Conservation (phyloP, 1,284 basidiomycete species). For the Trichosporon coremiiforme region DNA sequence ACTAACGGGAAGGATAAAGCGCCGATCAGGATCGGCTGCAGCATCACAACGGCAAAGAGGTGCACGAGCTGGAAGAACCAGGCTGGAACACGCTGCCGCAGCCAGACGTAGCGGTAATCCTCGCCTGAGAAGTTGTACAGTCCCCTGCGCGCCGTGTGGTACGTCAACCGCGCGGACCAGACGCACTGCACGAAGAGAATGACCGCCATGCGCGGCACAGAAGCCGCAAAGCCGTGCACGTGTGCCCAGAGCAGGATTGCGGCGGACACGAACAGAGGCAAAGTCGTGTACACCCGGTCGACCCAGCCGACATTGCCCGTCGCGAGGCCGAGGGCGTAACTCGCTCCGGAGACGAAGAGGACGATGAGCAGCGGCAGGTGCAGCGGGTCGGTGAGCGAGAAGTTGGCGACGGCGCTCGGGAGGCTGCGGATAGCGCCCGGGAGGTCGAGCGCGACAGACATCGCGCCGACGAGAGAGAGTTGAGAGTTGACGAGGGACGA, state of each 20-base stretch:
- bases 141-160: constrained; percentile 81
- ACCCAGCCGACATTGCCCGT: constrained; percentile 85
- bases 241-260: constrained; percentile 65
- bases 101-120: constrained; percentile 87
- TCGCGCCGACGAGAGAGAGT: background rate
- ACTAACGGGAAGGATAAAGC: constrained; percentile 62
- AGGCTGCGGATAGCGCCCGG: background rate
- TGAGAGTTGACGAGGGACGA: background rate
- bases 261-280: constrained; percentile 75
- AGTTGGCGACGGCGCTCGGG: background rate
- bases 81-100: constrained; percentile 68
- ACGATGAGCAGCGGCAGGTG: constrained; percentile 38
- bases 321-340: constrained; percentile 54
- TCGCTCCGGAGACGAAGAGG: constrained; percentile 37
- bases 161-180: constrained; percentile 73
- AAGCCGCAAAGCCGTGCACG: constrained; percentile 60
- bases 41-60: constrained; percentile 69
- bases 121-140: constrained; percentile 70
- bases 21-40: constrained; percentile 64
- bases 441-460: constrained; percentile 8
- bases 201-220: constrained; percentile 66
- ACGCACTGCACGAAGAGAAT: constrained; percentile 66
- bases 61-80: constrained; percentile 76
- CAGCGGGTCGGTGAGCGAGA: constrained; percentile 35
- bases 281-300: constrained; percentile 66